These are phyloP conservation scores for Penicillium digitatum DNA, from an alignment of 2,329 filamentous ascomycete genomes.

Conservation along the genomic window DNA sequence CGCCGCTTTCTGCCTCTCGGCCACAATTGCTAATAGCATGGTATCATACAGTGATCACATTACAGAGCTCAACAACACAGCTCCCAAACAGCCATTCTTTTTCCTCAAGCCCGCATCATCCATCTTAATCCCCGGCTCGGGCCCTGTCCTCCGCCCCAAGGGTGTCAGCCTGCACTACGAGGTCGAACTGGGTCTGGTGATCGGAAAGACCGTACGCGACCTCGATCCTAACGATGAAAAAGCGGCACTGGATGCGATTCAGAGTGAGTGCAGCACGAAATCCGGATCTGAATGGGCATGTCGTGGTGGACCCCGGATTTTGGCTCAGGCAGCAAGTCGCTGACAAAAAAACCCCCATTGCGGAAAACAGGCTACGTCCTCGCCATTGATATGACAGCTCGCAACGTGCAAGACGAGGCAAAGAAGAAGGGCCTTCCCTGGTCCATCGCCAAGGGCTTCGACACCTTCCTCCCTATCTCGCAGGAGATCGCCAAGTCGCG, in stretches of 20 bases:
- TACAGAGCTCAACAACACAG: slow-evolving; percentile 78
- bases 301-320: not conserved
- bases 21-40: slow-evolving; percentile 1
- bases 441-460: slow-evolving; percentile 95
- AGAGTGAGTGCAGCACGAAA: slow-evolving; percentile 50
- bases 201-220: slow-evolving; percentile 76
- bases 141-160: slow-evolving; percentile 74
- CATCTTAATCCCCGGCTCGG: slow-evolving; percentile 72
- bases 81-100: slow-evolving; percentile 96
- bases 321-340: not conserved
- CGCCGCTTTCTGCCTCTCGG: not conserved
- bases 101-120: slow-evolving; percentile 93
- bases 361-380: slow-evolving; percentile 68
- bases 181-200: slow-evolving; percentile 85
- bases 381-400: slow-evolving; percentile 94
- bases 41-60: slow-evolving; percentile 70
- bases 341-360: not conserved
- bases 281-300: not conserved
- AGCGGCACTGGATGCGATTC: slow-evolving; percentile 76
- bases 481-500: slow-evolving; percentile 72
- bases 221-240: slow-evolving; percentile 68
- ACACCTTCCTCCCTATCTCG: slow-evolving; percentile 90
- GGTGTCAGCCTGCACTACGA: slow-evolving; percentile 90
- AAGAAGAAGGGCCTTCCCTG: slow-evolving; percentile 96
- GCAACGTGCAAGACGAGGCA: slow-evolving; percentile 92